Percentiles rank a stretch among this genome's conserved stretches.
These are phyloP conservation scores for Candida caryicola DNA, from an alignment of 805 yeast genomes.

Conservation along the genomic window DNA sequence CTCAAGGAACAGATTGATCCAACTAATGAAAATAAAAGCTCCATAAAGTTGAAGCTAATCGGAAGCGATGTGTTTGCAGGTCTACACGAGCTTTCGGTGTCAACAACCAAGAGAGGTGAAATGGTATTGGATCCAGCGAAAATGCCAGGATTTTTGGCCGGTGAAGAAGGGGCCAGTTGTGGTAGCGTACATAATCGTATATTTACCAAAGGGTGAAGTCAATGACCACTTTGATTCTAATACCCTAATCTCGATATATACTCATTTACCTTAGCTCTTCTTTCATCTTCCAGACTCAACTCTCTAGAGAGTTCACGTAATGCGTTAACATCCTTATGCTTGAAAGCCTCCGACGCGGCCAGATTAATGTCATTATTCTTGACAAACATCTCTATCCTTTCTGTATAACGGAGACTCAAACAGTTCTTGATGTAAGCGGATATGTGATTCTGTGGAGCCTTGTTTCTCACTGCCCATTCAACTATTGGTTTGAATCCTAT, in stretches of 20 bases:
- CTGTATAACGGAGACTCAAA: conserved; percentile 39
- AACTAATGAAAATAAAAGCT: conserved; percentile 12
- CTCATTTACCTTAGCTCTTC: conserved; percentile 14
- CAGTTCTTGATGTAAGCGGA: conserved; percentile 57
- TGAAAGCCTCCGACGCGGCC: conserved; percentile 51
- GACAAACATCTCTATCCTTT: conserved; percentile 49
- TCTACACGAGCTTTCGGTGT: conserved; percentile 59
- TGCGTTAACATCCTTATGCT: conserved; percentile 38
- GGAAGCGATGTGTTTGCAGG: conserved; percentile 82
- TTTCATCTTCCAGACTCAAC: conserved; percentile 19
- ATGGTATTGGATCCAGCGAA: conserved; percentile 49
- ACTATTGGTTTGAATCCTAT: conserved; percentile 71
- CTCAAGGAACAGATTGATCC: conserved; percentile 31
- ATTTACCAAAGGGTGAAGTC: conserved; percentile 3
- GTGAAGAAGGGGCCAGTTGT: conserved; percentile 58
- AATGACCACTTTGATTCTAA: conserved; percentile 7
- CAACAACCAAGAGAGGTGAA: conserved; percentile 21
- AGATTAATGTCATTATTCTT: conserved; percentile 49
- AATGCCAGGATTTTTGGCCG: conserved; percentile 76
- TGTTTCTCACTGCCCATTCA: conserved; percentile 44
- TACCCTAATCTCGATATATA: conserved; percentile 29
- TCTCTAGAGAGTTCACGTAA: conserved; percentile 17
- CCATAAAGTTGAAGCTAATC: conserved; percentile 40
- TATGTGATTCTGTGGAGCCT: conserved; percentile 60
- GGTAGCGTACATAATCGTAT: conserved; percentile 32